Percentiles rank a stretch among this genome's conserved stretches.
Conservation (phyloP, 768 basidiomycete genomes). For the Trametes villosa region DNA sequence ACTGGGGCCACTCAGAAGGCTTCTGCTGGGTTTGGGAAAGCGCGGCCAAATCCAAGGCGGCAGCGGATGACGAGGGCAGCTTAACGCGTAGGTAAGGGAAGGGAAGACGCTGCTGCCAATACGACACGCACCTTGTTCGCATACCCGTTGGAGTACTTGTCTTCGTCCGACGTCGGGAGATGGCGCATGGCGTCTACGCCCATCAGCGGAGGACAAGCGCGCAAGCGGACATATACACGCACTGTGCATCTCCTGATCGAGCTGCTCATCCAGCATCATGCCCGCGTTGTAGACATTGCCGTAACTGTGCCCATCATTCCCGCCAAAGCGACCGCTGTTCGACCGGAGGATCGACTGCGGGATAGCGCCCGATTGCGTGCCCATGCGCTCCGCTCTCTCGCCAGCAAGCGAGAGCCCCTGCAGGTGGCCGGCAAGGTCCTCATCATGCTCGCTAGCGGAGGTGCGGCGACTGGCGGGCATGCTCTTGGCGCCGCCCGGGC, state of each 20-base stretch:
- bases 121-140: conserved; percentile 58
- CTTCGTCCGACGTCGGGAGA: conserved; percentile 86
- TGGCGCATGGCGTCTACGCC: conserved; percentile 82
- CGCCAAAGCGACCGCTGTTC: conserved; percentile 54
- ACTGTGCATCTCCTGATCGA: conserved; percentile 96
- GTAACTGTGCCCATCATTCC: conserved; percentile 63
- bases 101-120: background rate
- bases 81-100: conserved; percentile 35
- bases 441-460: conserved; percentile 86
- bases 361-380: conserved; percentile 23
- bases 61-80: conserved; percentile 83
- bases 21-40: conserved; percentile 67
- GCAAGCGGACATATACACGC: conserved; percentile 35
- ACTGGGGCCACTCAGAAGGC: conserved; percentile 95
- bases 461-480: conserved; percentile 93
- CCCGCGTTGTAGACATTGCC: conserved; percentile 77
- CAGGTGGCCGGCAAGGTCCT: conserved; percentile 76
- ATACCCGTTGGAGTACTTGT: conserved; percentile 74
- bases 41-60: conserved; percentile 88
- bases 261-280: conserved; percentile 90
- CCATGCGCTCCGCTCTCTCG: conserved; percentile 53
- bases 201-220: conserved; percentile 14
- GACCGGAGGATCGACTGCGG: conserved; percentile 55
- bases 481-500: conserved; percentile 81
- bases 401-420: conserved; percentile 72